Base-by-base conservation (phyloP, 1,284 basidiomycete species). In the Irpex sp. region DNA sequence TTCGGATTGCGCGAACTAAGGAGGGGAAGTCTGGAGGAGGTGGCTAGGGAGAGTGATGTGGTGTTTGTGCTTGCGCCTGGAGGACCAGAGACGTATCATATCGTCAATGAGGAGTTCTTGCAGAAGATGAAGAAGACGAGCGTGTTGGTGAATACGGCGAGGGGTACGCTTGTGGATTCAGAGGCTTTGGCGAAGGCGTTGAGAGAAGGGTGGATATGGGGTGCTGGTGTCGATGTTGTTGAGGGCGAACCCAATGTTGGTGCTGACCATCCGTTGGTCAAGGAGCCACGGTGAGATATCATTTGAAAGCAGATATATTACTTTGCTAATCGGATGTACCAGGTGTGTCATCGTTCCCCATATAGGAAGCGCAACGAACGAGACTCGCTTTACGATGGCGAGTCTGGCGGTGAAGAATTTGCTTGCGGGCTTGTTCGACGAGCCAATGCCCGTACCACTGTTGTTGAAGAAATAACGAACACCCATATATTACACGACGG, bases 151-250 rank as follows among this genome's bases (percentile, higher is more conserved):
- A 97, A 97, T 72, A 84, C 89, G 1, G 85, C 86, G 17, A 79
- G 94, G 40, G 93, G 94, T 6, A 85, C 93, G 0, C 78, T 98
- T 4, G 92, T 99, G 9, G 94, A 98, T 74, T 92, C 91, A 3
- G 86, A 91, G 49, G 96, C 96, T 7, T 83, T 99, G 7, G 90
- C 90, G 1, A 85, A 83, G 64, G 96, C 96, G 0, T 77, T 98
- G 55, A 78, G 80, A 57, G 84, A 89, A 65, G 84, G 84, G 2
- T 87, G 88, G 83, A 91, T 98, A 51, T 97, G 91, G 81, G 96
- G 89, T 21, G 97, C 97, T 0, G 97, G 94, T 0, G 72, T 99
- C 5, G 97, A 99, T 74, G 97, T 98, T 38, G 87, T 98, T 9
- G 94, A 96, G 67, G 94, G 93, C 37, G 97, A 99, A 75, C 97